Conservation (phyloP, 257 asterid species). For the Phtheirospermum japonicum region DNA sequence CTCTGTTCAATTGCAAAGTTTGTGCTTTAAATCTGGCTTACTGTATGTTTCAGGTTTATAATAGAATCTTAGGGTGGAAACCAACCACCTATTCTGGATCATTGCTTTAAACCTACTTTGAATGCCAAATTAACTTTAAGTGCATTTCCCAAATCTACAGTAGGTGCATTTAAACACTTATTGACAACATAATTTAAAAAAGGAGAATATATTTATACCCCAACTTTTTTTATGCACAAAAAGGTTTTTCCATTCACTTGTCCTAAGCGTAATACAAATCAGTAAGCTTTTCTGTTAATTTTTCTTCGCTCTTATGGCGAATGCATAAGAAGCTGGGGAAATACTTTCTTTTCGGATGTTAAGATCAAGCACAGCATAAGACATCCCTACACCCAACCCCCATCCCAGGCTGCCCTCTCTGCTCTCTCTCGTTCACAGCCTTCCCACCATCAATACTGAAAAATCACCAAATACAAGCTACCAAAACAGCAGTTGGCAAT, state of each 20-base stretch:
- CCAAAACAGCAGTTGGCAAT: background rate
- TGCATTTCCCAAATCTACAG: background rate
- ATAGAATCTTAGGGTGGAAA: background rate
- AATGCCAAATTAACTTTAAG: background rate
- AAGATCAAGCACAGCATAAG: background rate
- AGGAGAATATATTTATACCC: background rate
- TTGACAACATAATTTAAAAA: background rate
- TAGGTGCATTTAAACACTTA: background rate
- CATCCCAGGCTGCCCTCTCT: background rate
- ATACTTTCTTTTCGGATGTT: background rate
- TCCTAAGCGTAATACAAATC: background rate
- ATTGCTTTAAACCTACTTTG: background rate
- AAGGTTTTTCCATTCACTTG: no score
- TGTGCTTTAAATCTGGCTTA: background rate
- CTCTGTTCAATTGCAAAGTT: background rate
- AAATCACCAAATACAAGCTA: background rate
- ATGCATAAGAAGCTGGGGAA: background rate
- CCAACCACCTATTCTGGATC: background rate
- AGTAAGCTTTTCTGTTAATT: background rate
- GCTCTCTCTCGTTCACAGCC: background rate
- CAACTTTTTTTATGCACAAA: no score
- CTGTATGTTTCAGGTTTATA: background rate
- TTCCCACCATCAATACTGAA: conserved; percentile 4
- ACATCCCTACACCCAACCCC: background rate
- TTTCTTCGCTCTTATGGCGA: background rate